Evolutionary conservation across 306 rosid genomes (phyloP), one percentile per base, ranked within the genome.

Genomic region (Begonia fuchsioides): DNA sequence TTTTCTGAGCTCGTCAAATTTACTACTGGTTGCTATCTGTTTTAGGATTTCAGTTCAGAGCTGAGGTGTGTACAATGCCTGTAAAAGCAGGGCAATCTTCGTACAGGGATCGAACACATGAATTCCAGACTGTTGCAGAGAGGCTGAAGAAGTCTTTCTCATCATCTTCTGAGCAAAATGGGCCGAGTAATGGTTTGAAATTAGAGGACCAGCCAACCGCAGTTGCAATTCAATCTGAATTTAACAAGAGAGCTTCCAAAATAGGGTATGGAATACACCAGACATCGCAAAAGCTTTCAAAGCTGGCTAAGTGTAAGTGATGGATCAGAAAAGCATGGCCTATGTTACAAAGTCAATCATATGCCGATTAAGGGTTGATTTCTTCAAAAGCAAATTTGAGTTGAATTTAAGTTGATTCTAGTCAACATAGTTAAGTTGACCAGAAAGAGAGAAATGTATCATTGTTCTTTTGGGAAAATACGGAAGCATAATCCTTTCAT

Each of bases 261-360:
- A 76, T 92, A 16, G 96, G 96, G 17, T 79, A 63, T 49, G 94
- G 93, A 47, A 92, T 92, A 61, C 98, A 92, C 60, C 87, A 80
- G 72, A 85, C 96, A 0, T 92, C 96, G 7, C 96, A 75, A 76
- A 92, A 92, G 58, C 96, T 92, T n/a, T 61, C 86, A 18, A 82
- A 85, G 72, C 75, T 85, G n/a, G n/a, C n/a, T n/a, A n/a, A n/a
- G n/a, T n/a, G 88, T 92, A 78, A 77, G 84, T 67, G 35, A 26
- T 26, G 5, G 35, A 26, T 26, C 35, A 3, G 4, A 26, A 26
- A 26, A 26, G 8, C 35, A 26, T 26, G 8, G 35, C 8, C 7
- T 26, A 26, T 26, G 35, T 26, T 4, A 26, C 35, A 26, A 26
- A 26, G 35, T 26, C 35, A 26, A 26, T 26, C 35, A 26, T 26